phyloP scores from a whole-genome alignment of 768 basidiomycete species.

The Serendipita sp. region DNA sequence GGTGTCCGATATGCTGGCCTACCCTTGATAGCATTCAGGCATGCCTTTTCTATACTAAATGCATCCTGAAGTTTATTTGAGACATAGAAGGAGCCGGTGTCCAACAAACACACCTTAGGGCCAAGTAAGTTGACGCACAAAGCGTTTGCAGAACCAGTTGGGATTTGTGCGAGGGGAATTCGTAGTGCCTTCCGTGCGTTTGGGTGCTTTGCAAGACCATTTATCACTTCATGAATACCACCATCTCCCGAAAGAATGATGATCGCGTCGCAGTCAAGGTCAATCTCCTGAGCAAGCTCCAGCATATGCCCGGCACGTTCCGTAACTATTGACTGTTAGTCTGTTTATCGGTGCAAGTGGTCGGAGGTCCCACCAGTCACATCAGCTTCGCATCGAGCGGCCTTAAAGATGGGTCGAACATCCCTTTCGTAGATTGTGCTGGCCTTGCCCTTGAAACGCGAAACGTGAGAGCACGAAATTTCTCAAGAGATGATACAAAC shows the following conservation, averaged over 20 bases:
- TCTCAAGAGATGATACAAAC: constrained; percentile 26
- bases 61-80: constrained; percentile 34
- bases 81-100: neutral
- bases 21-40: constrained; percentile 74
- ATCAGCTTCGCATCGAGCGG: constrained; percentile 48
- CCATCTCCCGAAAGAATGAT: constrained; percentile 74
- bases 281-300: constrained; percentile 41
- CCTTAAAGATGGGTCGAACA: constrained; percentile 56
- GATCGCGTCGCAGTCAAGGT: constrained; percentile 52
- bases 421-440: constrained; percentile 33
- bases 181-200: constrained; percentile 43
- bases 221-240: constrained; percentile 65
- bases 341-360: neutral
- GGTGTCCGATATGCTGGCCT: constrained; percentile 6
- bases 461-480: constrained; percentile 1
- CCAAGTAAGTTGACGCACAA: constrained; percentile 60
- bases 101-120: constrained; percentile 28
- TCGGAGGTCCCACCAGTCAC: constrained; percentile 35
- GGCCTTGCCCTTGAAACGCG: constrained; percentile 40
- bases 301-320: constrained; percentile 45
- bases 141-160: constrained; percentile 72
- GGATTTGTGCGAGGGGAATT: constrained; percentile 62
- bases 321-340: constrained; percentile 33
- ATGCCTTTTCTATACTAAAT: constrained; percentile 51
- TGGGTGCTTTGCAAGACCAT: constrained; percentile 57